Base-by-base conservation (phyloP, 176 grass and related monocot species). In the Pontederia paniculata region DNA sequence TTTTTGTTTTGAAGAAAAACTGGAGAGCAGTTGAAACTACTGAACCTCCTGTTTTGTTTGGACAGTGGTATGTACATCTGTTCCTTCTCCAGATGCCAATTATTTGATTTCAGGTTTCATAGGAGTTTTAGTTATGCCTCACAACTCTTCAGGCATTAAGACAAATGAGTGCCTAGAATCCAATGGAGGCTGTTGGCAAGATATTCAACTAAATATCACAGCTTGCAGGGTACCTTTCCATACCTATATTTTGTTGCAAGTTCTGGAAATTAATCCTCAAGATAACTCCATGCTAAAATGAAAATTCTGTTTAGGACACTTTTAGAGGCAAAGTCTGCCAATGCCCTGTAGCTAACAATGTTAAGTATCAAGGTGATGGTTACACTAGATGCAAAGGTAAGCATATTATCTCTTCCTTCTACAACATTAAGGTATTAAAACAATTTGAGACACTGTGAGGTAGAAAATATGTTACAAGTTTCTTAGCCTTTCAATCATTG, bases 131-230 rank as follows among this genome's bases (percentile, higher is more conserved):
- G 3, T 6, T 50, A 5, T 12, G 6, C n/a, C 48, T 50, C n/a
- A 50, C 13, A 15, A 59, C 31, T 59, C 9, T 59, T 13, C 7
- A 59, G 57, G 18, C 9, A 59, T 59, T 17, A 11, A 59, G 42
- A 59, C 31, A 18, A 59, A 59, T 59, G 57, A 59, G 13, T 59
- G 57, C 23, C 17, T 59, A 31, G 57, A 59, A 28, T 42, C 37
- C 31, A 59, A 59, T 59, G 57, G 57, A 14, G 57, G 57, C 17
- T 59, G 57, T 10, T 59, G 57, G 57, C 21, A 57, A 28, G 55
- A 57, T 57, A 17, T 28, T 21, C 28, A 12, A 42, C 16, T 31
- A 37, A 59, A 59, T 43, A 59, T 59, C 57, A 59, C 57, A 42
- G 31, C 57, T 37, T 59, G 57, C 57, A 59, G 23, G 31, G 57